A percentile compares a stretch with the other conserved stretches of the same genome.
phyloP scores from a whole-genome alignment of 352 stramenopile species.

The Poterioochromonas sp. region DNA sequence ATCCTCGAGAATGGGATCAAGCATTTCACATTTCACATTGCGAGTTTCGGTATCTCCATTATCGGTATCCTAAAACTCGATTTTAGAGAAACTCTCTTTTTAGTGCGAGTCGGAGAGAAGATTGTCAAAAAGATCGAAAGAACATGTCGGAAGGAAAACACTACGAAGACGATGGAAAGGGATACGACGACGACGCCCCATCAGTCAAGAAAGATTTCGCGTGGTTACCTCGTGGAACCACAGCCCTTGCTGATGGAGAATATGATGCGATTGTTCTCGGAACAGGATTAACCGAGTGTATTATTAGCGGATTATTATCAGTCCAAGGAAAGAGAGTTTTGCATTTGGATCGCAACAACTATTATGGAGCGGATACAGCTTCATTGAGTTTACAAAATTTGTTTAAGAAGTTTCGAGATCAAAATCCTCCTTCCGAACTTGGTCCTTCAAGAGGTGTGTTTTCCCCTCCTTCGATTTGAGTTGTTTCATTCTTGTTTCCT shows the following conservation, averaged over 20 bases:
- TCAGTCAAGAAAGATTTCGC: slow-evolving; percentile 57
- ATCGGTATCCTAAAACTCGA: no score
- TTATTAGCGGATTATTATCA: slow-evolving; percentile 90
- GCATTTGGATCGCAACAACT: slow-evolving; percentile 91
- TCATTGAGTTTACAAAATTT: slow-evolving; percentile 96
- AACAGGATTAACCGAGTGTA: slow-evolving; percentile 97
- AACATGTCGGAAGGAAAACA: slow-evolving; percentile 27
- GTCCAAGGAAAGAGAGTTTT: slow-evolving; percentile 81
- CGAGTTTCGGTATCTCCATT: no score
- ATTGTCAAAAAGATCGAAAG: not conserved
- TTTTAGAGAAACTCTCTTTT: no score
- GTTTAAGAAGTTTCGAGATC: slow-evolving; percentile 79
- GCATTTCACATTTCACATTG: no score
- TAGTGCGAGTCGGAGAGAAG: no score
- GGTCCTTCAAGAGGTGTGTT: slow-evolving; percentile 28
- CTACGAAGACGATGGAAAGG: not conserved
- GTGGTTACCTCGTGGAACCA: slow-evolving; percentile 84
- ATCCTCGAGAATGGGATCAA: no score
- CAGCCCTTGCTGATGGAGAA: slow-evolving; percentile 93
- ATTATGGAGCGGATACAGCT: slow-evolving; percentile 94
- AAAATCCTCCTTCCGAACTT: slow-evolving; percentile 40
- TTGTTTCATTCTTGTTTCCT: not conserved
- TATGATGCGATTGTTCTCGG: slow-evolving; percentile 99
- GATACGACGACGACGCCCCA: not conserved
- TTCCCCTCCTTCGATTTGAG: not conserved